Base-by-base conservation (phyloP, 306 rosid species). In the Inga oerstediana region DNA sequence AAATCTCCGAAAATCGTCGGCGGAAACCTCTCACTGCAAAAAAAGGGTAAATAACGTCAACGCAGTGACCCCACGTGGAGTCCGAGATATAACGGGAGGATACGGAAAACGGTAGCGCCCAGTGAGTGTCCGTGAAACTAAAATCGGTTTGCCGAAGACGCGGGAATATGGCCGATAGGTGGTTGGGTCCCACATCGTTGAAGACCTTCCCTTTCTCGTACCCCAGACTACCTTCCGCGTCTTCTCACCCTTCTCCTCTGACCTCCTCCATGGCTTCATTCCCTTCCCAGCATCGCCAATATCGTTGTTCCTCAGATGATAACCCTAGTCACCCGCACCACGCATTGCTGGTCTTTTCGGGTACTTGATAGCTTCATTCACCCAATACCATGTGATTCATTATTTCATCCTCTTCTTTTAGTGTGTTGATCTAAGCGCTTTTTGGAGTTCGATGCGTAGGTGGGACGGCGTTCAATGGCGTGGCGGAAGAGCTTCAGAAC, bases 381-480 rank as follows among this genome's bases (percentile, higher is more conserved):
- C 74, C 10, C 49, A 20, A 27, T 41, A 2, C 66, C 65, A 0
- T 46, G 59, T 24, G 13, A 4, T 45, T 72, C 30, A 9, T 8
- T n/a, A 19, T 19, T 8, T 70, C 58, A 8, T 6, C 1, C 49
- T 8, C 11, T 10, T 49, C 17, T 32, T 76, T 32, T 5, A 16
- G 37, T 22, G 61, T n/a, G 37, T 12, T 39, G 65, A 41, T 77
- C 27, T 61, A 7, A 77, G 80, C 72, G n/a, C 43, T 19, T 13
- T 37, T 12, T 22, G 65, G 78, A 3, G 79, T 37, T 75, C 37
- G 22, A 58, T 52, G 10, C 52, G 81, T 37, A 89, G 97, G 98
- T 9, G 98, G 98, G 2, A 95, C 97, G 12, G 98, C 98, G 32
- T 93, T 95, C 84, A 95, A 95, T 87, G 96, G 98, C 82, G 92